These are phyloP conservation scores for Oryza glaberrima DNA, from an alignment of 176 grass and related monocot species.

Conservation along the genomic window DNA sequence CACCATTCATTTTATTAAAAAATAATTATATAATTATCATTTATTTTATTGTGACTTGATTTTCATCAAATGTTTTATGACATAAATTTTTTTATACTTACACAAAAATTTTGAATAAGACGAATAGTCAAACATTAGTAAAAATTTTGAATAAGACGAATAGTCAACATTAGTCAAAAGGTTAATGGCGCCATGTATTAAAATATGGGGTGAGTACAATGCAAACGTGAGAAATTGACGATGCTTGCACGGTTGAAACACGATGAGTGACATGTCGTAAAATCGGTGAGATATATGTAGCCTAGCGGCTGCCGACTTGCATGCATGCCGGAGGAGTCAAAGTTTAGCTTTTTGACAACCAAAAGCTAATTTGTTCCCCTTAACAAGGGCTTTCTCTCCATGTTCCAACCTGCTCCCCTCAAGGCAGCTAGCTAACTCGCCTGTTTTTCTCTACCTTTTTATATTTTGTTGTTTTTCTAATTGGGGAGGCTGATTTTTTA, in stretches of 20 bases:
- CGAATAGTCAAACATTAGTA: too few species aligned
- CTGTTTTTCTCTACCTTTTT: background rate
- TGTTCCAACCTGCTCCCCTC: background rate
- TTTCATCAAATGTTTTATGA: too few species aligned
- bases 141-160: too few species aligned
- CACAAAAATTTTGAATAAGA: too few species aligned
- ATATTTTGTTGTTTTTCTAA: background rate
- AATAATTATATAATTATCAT: too few species aligned
- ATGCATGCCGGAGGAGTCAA: background rate
- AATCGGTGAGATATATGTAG: background rate
- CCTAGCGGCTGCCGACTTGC: background rate
- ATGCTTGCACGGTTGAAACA: slow-evolving; percentile 29
- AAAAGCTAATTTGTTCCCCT: background rate
- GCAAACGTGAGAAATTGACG: slow-evolving; percentile 24
- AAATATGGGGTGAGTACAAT: too few species aligned
- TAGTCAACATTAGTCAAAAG: too few species aligned
- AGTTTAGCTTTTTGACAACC: background rate
- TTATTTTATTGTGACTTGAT: too few species aligned
- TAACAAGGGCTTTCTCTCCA: background rate
- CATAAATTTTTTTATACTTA: too few species aligned
- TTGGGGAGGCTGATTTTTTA: background rate
- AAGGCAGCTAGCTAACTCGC: background rate
- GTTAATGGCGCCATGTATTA: background rate
- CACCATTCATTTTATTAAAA: too few species aligned
- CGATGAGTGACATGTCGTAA: background rate